These are phyloP conservation scores for Hanseniaspora hatyaiensis DNA, from an alignment of 805 yeast species.

Conservation along the genomic window DNA sequence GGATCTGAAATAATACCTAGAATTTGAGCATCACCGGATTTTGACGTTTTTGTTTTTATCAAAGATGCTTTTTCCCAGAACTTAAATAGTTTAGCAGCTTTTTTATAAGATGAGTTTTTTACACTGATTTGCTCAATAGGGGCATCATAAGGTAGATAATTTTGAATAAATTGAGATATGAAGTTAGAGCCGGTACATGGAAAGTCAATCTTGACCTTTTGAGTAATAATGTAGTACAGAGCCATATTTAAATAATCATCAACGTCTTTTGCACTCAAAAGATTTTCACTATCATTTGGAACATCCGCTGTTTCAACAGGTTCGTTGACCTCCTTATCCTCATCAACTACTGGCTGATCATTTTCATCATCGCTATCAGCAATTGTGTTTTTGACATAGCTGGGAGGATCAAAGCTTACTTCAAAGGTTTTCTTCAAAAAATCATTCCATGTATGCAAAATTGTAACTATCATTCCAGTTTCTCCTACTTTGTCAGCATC, in stretches of 20 bases:
- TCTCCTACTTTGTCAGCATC: slow-evolving; percentile 40
- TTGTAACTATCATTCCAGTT: slow-evolving; percentile 66
- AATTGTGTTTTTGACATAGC: slow-evolving; percentile 18
- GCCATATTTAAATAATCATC: slow-evolving; percentile 68
- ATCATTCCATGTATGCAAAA: slow-evolving; percentile 61
- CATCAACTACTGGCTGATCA: slow-evolving; percentile 14
- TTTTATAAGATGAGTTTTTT: slow-evolving; percentile 82
- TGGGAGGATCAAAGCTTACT: slow-evolving; percentile 36
- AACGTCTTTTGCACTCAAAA: slow-evolving; percentile 48
- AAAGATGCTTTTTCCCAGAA: slow-evolving; percentile 70
- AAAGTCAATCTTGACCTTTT: slow-evolving; percentile 37
- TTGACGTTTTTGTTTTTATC: slow-evolving; percentile 57
- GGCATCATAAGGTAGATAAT: slow-evolving; percentile 48
- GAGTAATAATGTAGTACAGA: slow-evolving; percentile 54
- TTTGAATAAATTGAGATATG: slow-evolving; percentile 56
- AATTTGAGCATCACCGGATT: slow-evolving; percentile 50
- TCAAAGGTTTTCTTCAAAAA: slow-evolving; percentile 44
- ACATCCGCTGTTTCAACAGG: too few species aligned
- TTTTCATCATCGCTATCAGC: slow-evolving; percentile 17
- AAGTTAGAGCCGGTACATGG: slow-evolving; percentile 69
- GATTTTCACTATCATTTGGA: too few species aligned
- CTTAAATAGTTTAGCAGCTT: slow-evolving; percentile 72
- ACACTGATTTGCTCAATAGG: slow-evolving; percentile 48
- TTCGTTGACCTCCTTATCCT: slow-evolving; percentile 16
- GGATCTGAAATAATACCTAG: slow-evolving; percentile 34